Percentiles rank a stretch among this genome's conserved stretches.
phyloP scores from a whole-genome alignment of 768 basidiomycete species.

The Rhizopogon vinicolor region DNA sequence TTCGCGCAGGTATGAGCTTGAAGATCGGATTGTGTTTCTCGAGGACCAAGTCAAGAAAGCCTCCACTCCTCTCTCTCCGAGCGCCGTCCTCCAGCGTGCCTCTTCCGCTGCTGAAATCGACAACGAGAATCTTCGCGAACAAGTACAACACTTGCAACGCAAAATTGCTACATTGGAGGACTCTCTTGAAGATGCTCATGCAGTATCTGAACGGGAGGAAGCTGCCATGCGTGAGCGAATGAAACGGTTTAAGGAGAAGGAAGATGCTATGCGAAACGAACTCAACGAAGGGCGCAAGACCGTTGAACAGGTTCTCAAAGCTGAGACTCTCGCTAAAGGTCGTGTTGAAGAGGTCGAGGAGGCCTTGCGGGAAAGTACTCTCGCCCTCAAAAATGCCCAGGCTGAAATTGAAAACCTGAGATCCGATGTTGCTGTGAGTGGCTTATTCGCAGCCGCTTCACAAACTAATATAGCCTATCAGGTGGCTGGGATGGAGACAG shows the following conservation, averaged over 20 bases:
- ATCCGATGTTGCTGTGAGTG: slow-evolving; percentile 68
- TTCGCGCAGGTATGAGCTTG: slow-evolving; percentile 70
- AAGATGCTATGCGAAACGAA: slow-evolving; percentile 68
- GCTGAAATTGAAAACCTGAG: slow-evolving; percentile 84
- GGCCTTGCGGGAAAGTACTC: slow-evolving; percentile 81
- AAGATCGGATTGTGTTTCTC: slow-evolving; percentile 54
- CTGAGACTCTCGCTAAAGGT: slow-evolving; percentile 55
- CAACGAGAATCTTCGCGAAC: slow-evolving; percentile 87
- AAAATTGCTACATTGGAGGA: slow-evolving; percentile 79
- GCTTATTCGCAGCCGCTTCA: neutral
- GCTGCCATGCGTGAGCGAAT: slow-evolving; percentile 54
- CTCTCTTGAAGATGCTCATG: slow-evolving; percentile 71
- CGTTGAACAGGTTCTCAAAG: slow-evolving; percentile 55
- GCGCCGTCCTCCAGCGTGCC: slow-evolving; percentile 33
- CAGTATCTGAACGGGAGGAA: slow-evolving; percentile 73
- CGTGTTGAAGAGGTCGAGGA: slow-evolving; percentile 86
- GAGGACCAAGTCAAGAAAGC: slow-evolving; percentile 44
- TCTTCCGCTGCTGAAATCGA: slow-evolving; percentile 87
- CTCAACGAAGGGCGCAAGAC: slow-evolving; percentile 60
- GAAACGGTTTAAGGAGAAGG: slow-evolving; percentile 67
- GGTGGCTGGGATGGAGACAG: slow-evolving; percentile 45
- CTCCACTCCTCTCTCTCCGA: slow-evolving; percentile 28
- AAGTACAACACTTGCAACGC: slow-evolving; percentile 82
- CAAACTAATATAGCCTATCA: neutral
- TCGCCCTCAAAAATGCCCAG: slow-evolving; percentile 83